Evolutionary conservation across 257 asterid species (phyloP).

Genomic region (Solanum chmielewskii): DNA sequence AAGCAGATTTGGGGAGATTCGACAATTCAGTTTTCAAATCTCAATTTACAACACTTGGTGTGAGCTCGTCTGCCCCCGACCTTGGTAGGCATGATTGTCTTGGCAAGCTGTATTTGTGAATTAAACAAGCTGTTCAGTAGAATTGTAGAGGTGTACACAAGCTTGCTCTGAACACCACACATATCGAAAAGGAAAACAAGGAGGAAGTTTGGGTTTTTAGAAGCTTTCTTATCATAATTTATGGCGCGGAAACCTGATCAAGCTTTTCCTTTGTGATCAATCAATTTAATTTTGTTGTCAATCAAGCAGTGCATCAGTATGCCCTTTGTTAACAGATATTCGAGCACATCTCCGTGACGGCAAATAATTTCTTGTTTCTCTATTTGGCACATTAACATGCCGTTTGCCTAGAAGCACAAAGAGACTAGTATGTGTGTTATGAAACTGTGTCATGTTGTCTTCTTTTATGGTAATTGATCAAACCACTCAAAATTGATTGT

Average conservation of each 20-base stretch:
- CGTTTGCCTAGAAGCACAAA: background rate
- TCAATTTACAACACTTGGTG: background rate
- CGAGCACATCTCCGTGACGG: background rate
- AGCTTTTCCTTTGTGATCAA: background rate
- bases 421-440: background rate
- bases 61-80: background rate
- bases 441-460: background rate
- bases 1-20: too few species aligned
- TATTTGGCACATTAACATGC: background rate
- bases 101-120: background rate
- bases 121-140: background rate
- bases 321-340: background rate
- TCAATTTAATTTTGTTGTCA: background rate
- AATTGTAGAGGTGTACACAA: background rate
- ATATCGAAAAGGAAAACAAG: background rate
- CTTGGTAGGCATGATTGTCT: background rate
- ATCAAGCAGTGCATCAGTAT: background rate
- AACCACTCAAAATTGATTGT: background rate
- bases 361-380: background rate
- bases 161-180: background rate
- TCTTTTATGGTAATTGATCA: background rate
- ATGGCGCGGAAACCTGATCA: background rate
- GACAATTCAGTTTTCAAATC: background rate
- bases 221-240: background rate
- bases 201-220: background rate